Base-by-base conservation (phyloP, 495 filamentous ascomycete genomes). In the Xylaria longipes region DNA sequence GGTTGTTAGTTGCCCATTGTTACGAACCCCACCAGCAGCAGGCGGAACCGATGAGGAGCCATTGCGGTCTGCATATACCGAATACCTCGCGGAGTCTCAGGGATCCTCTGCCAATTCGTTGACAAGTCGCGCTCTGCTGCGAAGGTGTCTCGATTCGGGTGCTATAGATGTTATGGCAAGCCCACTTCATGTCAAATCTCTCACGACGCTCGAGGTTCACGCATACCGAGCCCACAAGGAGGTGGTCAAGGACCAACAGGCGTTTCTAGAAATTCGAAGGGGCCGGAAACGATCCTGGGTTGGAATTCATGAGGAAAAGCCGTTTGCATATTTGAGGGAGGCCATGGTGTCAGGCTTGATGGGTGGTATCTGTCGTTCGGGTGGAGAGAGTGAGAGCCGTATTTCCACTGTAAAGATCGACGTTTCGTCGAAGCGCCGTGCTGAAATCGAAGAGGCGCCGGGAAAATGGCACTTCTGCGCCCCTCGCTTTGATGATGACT, bases 231-330 rank as follows among this genome's bases (percentile, higher is more conserved):
- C 89, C 15, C 91, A 91, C 71, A 92, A 90, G 76, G 87, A 92
- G 68, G 88, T 91, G 27, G 86, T 87, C 33, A 88, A 86, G 75
- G 90, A 93, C 64, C 89, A 93, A 77, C 87, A 90, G 33, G 86
- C 88, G 5, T 87, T 93, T 63, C 72, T 93, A 17, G 89, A 91
- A 29, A 80, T 86, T 64, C 92, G 89, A 74, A 88, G 89, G 72
- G 87, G 87, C 27, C 87, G 95, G 65, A 97, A 96, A 80, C 89
- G 93, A 63, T 97, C 95, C 2, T 97, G 94, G 94, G 93, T 98
- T 50, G 94, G 94, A 35, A 87, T 95, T n/a, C 87, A 92, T 73
- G 91, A 95, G 76, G 87, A 91, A 76, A 93, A 94, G 76, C 92
- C 92, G n/a, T 97, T 93, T 83, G 89, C 92, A 31, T 97, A 97